Conservation (phyloP, 306 rosid species). For the Bauhinia variegata region DNA sequence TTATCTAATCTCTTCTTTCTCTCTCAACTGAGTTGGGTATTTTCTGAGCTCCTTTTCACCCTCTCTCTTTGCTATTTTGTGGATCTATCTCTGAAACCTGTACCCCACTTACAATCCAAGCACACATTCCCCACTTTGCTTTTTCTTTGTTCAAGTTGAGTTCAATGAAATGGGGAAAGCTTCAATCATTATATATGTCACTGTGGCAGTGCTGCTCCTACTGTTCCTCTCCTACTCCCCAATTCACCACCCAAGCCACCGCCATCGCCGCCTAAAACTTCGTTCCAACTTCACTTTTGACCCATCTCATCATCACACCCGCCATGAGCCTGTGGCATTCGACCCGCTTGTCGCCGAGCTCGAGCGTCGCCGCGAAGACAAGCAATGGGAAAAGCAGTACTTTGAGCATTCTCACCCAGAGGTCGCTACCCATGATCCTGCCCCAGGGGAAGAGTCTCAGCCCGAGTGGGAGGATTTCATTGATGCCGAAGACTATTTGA, state of each 20-base stretch:
- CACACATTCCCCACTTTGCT: too few species aligned
- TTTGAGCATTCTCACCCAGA: slow-evolving; percentile 63
- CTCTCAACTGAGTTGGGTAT: too few species aligned
- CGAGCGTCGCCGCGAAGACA: slow-evolving; percentile 91
- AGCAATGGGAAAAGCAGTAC: slow-evolving; percentile 77
- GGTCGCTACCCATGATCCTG: slow-evolving; percentile 40
- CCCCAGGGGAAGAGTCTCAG: slow-evolving; percentile 79
- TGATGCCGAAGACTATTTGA: slow-evolving; percentile 85
- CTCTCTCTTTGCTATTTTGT: too few species aligned
- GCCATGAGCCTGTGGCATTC: slow-evolving; percentile 60
- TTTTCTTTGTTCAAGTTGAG: neutral
- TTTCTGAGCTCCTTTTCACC: too few species aligned
- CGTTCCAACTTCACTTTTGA: slow-evolving; percentile 75
- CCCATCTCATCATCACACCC: slow-evolving; percentile 43
- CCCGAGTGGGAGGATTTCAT: slow-evolving; percentile 92
- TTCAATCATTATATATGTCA: slow-evolving; percentile 61
- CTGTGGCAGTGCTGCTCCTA: slow-evolving; percentile 50
- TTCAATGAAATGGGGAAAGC: slow-evolving; percentile 59
- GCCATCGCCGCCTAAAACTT: slow-evolving; percentile 87
- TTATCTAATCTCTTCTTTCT: too few species aligned
- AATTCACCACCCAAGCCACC: slow-evolving; percentile 45
- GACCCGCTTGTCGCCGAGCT: slow-evolving; percentile 89
- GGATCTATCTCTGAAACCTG: too few species aligned
- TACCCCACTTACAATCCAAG: too few species aligned
- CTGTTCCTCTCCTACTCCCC: slow-evolving; percentile 71